These are phyloP conservation scores for Candida glaebosa DNA, from an alignment of 805 yeast genomes.

Conservation along the genomic window DNA sequence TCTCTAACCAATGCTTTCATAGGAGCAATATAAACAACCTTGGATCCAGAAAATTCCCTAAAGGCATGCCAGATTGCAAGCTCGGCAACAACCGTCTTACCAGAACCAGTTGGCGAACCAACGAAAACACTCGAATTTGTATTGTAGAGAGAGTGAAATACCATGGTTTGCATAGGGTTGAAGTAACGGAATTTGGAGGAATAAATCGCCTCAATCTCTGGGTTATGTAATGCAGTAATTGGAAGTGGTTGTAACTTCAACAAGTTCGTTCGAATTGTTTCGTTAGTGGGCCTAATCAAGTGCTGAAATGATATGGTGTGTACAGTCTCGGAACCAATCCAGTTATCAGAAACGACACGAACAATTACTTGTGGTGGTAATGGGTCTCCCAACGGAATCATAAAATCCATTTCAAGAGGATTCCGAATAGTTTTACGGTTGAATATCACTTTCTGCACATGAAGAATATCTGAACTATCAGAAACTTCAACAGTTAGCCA, in stretches of 20 bases:
- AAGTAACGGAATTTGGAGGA: constrained; percentile 70
- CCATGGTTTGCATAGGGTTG: constrained; percentile 99
- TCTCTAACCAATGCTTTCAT: constrained; percentile 86
- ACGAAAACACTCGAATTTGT: constrained; percentile 76
- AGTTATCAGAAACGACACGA: constrained; percentile 74
- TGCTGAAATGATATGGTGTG: constrained; percentile 86
- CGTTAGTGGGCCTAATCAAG: constrained; percentile 82
- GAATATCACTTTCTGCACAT: constrained; percentile 76
- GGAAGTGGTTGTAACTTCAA: constrained; percentile 85
- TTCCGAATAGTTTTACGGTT: constrained; percentile 51
- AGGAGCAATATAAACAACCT: constrained; percentile 82
- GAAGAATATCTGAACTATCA: constrained; percentile 67
- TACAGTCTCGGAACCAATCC: constrained; percentile 82
- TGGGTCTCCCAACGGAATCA: constrained; percentile 88
- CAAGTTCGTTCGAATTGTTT: constrained; percentile 78
- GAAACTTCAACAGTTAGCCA: constrained; percentile 94
- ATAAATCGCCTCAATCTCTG: constrained; percentile 66
- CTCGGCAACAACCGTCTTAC: constrained; percentile 96
- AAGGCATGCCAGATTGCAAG: constrained; percentile 97
- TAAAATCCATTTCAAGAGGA: constrained; percentile 77
- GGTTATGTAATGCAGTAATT: constrained; percentile 69
- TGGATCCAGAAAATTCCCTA: constrained; percentile 72
- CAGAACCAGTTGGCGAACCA: constrained; percentile 99
- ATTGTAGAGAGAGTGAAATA: constrained; percentile 84
- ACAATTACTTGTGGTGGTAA: constrained; percentile 86